Evolutionary conservation across 2,329 filamentous ascomycete species (phyloP).

Genomic region (Venturia oleaginea): DNA sequence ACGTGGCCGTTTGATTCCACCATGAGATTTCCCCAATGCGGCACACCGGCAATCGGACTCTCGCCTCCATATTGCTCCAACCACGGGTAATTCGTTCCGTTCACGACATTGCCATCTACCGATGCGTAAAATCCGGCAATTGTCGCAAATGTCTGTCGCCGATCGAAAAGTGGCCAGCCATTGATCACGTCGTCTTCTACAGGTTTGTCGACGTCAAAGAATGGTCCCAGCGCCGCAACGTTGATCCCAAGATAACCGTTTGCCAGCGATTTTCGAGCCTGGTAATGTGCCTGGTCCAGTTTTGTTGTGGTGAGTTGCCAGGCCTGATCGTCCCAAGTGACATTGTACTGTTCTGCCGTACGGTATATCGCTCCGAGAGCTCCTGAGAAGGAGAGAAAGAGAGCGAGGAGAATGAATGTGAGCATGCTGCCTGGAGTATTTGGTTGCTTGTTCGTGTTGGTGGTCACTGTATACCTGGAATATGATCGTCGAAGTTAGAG

Average conservation of each 20-base stretch:
- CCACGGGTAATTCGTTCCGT: slow-evolving; percentile 58
- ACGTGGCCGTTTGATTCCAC: slow-evolving; percentile 46
- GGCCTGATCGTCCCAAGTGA: slow-evolving; percentile 50
- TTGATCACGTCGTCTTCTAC: slow-evolving; percentile 46
- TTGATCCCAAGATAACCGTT: slow-evolving; percentile 60
- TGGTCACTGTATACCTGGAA: not conserved
- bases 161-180: slow-evolving; percentile 59
- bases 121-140: slow-evolving; percentile 58
- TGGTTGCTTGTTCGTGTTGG: not conserved
- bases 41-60: slow-evolving; percentile 61
- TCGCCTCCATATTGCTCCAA: slow-evolving; percentile 61
- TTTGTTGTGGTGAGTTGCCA: slow-evolving; percentile 47
- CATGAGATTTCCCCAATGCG: slow-evolving; percentile 56
- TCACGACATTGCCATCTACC: slow-evolving; percentile 43
- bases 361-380: slow-evolving; percentile 26
- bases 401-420: not conserved
- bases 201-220: slow-evolving; percentile 49
- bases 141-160: slow-evolving; percentile 56
- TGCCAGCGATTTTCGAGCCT: slow-evolving; percentile 50
- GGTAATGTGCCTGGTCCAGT: slow-evolving; percentile 49
- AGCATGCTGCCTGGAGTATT: not conserved
- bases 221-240: slow-evolving; percentile 51
- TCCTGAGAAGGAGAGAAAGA: not conserved
- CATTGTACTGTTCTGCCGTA: slow-evolving; percentile 39
- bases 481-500: slow-evolving; percentile 1